Base-by-base conservation (phyloP, 331 rosid species). In the Rhamnella rubrinervis region DNA sequence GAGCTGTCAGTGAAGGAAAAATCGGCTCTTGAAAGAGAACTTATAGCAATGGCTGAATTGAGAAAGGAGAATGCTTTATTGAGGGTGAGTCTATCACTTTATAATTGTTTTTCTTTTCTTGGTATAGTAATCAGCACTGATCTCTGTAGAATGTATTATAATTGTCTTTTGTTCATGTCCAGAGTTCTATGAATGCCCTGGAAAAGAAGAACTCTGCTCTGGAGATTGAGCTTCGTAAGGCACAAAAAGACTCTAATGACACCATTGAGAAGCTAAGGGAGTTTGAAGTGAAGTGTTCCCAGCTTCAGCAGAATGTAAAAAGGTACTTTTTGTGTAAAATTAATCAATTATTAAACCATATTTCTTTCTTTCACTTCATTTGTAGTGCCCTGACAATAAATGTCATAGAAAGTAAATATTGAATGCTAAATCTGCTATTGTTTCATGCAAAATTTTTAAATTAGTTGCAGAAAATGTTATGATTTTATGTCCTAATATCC, bases 1-100 rank as follows among this genome's bases (percentile, higher is more conserved):
- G 97, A 85, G 52, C 78, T 89, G 77, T 87, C 91, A 8, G 47
- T 70, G n/a, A 95, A 91, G 80, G 99, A 86, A 79, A 95, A 86
- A 83, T 82, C 76, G 37, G 87, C 90, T 66, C 75, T 95, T 69
- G 87, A 86, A 82, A 84, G 96, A 79, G 99, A 91, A 77, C 88
- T 86, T 65, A 60, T 68, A 70, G 78, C 80, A 41, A 80, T 85
- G 83, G 88, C 88, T 59, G 93, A 84, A 74, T 66, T 91, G 71
- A 87, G 85, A 67, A 91, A 78, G 83, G 96, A 91, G 84, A 95
- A 91, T 82, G 80, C 88, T 56, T 35, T 35, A 15, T 80, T 95
- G 52, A 91, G 86, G 87, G 99, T 93, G 72, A 75, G 85, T 67
- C 28, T 8, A 49, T 23, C 64, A 44, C 12, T 67, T 46, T 63